Evolutionary conservation across 163 green algal genomes (phyloP).

Genomic region (Coccomyxa subellipsoidea): DNA sequence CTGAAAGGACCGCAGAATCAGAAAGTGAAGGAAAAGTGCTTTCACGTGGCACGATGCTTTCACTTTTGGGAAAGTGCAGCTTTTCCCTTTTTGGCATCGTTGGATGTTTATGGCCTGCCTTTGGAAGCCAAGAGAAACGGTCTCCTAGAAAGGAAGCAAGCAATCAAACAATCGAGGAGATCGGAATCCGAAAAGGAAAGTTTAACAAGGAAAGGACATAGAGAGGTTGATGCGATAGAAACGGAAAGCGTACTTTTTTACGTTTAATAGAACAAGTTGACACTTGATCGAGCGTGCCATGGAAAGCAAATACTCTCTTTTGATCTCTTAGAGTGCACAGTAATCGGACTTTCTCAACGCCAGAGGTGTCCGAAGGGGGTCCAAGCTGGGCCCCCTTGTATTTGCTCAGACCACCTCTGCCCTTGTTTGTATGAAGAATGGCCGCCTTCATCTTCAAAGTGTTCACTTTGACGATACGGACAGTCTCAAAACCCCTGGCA

Average conservation of each 20-base stretch:
- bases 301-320: no score
- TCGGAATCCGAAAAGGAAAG: no score
- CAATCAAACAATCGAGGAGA: no score
- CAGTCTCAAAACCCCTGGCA: slow-evolving; percentile 68
- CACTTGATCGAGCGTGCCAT: no score
- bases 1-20: no score
- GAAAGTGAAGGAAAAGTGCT: not conserved
- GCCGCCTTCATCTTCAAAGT: slow-evolving; percentile 74
- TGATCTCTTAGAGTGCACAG: no score
- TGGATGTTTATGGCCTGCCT: not conserved
- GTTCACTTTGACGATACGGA: slow-evolving; percentile 33
- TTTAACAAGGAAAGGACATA: no score
- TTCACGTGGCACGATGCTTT: not conserved
- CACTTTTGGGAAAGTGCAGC: not conserved
- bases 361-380: not conserved
- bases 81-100: not conserved
- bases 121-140: not conserved
- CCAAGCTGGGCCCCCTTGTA: not conserved
- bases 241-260: no score
- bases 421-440: slow-evolving; percentile 37
- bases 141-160: no score
- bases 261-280: no score
- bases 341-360: no score
- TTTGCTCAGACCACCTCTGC: not conserved
- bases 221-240: no score